Base-by-base conservation (phyloP, 2,329 filamentous ascomycete genomes). In the Trichoderma sp. region DNA sequence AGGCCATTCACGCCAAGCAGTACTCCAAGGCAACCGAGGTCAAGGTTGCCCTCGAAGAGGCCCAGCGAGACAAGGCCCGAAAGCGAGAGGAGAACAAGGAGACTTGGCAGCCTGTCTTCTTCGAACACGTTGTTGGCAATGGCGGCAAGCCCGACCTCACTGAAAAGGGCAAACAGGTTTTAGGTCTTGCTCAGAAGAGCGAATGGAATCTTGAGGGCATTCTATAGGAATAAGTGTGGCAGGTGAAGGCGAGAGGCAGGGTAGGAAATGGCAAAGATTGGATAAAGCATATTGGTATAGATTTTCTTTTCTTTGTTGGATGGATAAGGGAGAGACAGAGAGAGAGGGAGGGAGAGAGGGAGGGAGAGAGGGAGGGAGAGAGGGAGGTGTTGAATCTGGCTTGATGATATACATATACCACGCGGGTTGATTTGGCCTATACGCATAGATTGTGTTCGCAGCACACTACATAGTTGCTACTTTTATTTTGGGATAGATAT, bases 11-110 rank as follows among this genome's bases (percentile, higher is more conserved):
- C 26, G 83, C 89, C 70, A 96, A 94, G 80, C 93, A 97, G 77
- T 99, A 89, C 79, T 87, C 86, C 52, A 89, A 91, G 72, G 96
- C 96, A 8, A 99, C 96, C 26, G 88, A 87, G 24, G 83, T 96
- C 71, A 99, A 99, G 83, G 89, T 93, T 70, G 93, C 97, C 75
- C 87, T 99, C 13, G 96, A 99, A 79, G 96, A 99, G 79, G 85
- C 86, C 54, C 96, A 99, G 81, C 86, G 96, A 37, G 87, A 92
- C 75, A 95, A 93, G 81, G 94, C 93, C 1, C 89, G 93, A 28
- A 89, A 95, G 77, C 86, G 96, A 54, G 91, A 95, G 77, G 85
- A 85, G 55, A 86, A 85, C 16, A 87, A 89, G 14, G 85, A 87
- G 69, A 86, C 88, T 39, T 99, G 92, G 89, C 84, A 90, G 73